Conservation (phyloP, 1,284 basidiomycete genomes). For the Leccinum griseonigrum region DNA sequence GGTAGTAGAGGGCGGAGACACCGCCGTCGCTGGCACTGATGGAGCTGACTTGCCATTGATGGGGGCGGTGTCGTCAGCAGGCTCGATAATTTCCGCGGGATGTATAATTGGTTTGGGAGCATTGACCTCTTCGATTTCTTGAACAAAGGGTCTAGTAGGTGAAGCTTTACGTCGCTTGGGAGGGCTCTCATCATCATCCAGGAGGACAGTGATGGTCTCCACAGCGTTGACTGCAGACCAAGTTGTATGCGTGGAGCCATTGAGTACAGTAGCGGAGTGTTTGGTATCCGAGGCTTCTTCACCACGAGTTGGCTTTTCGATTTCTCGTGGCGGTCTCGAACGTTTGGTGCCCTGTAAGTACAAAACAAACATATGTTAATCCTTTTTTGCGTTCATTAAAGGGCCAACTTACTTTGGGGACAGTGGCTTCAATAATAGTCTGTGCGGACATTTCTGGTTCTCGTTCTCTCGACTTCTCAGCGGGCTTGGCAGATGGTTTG, state of each 20-base stretch:
- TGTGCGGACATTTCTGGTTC: slow-evolving; percentile 48
- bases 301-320: slow-evolving; percentile 21
- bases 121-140: slow-evolving; percentile 38
- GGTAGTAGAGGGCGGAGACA: slow-evolving; percentile 19
- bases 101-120: slow-evolving; percentile 23
- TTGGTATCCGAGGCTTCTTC: slow-evolving; percentile 12
- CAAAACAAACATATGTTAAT: slow-evolving; percentile 1
- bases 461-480: slow-evolving; percentile 32
- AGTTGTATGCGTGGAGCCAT: slow-evolving; percentile 17
- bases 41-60: slow-evolving; percentile 16
- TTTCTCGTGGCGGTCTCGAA: slow-evolving; percentile 55
- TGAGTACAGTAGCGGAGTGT: slow-evolving; percentile 25
- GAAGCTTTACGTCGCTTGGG: slow-evolving; percentile 42
- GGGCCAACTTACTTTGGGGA: slow-evolving; percentile 54
- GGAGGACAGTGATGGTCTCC: slow-evolving; percentile 24
- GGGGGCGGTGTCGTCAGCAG: slow-evolving; percentile 26
- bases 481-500: slow-evolving; percentile 27
- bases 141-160: slow-evolving; percentile 2
- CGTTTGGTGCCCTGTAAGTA: slow-evolving; percentile 62
- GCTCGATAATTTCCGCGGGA: slow-evolving; percentile 43
- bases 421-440: slow-evolving; percentile 67
- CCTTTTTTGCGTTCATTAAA: slow-evolving; percentile 1
- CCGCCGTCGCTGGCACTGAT: slow-evolving; percentile 18
- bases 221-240: slow-evolving; percentile 5
- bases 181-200: slow-evolving; percentile 35